Evolutionary conservation across 2,329 filamentous ascomycete genomes (phyloP).

Genomic region (Apiospora koreana): DNA sequence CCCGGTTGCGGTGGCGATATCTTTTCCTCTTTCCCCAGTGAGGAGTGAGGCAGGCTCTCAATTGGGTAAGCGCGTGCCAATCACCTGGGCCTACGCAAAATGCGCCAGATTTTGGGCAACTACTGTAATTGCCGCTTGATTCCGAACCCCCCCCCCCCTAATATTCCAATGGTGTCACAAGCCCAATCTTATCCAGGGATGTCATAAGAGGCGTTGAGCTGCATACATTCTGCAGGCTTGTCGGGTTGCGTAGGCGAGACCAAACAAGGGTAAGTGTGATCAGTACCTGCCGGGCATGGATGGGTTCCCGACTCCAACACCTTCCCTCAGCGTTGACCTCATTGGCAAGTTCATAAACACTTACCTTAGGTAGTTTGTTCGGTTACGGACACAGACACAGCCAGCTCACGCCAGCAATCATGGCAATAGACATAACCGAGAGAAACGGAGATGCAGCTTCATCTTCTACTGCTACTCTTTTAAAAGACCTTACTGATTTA

Average conservation of each 20-base stretch:
- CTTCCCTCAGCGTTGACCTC: not conserved
- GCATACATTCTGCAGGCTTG: not conserved
- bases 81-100: not conserved
- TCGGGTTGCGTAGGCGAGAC: not conserved
- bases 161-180: not conserved
- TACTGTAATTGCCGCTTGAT: not conserved
- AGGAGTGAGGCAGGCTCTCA: not conserved
- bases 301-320: not conserved
- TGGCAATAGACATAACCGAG: not conserved
- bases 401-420: not conserved
- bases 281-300: not conserved
- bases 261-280: not conserved
- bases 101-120: not conserved
- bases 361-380: not conserved
- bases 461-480: not conserved
- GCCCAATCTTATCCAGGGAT: not conserved
- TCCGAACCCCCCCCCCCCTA: not conserved
- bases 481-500: conserved; percentile 43
- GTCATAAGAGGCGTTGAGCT: not conserved
- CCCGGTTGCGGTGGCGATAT: not conserved
- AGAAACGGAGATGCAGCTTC: not conserved
- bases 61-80: not conserved
- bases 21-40: not conserved
- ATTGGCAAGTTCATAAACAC: not conserved
- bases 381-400: not conserved